Base-by-base conservation (phyloP, 371 early-diverging fungal species). In the Rhizopus sp. region DNA sequence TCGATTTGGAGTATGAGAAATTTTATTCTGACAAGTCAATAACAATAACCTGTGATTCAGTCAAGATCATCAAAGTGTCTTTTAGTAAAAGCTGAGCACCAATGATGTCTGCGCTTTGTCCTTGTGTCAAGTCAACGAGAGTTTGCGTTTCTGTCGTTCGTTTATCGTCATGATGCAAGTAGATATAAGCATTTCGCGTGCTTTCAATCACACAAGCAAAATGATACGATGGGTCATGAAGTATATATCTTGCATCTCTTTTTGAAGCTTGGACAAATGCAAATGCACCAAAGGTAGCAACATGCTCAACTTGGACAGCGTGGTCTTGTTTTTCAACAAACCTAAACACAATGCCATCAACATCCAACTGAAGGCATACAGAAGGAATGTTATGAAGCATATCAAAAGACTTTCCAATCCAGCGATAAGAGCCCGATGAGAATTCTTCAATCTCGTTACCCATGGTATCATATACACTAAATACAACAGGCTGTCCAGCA, bases 281-380 rank as follows among this genome's bases (percentile, higher is more conserved):
- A 53, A 94, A 72, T 0, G 93, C 93, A 50, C 85, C 76, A 58
- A 91, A 85, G 0, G 90, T 82, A 33, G 78, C 74, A 9, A 56
- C 56, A 60, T 92, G 94, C 15, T 64, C 38, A 5, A 68, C 39
- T 42, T 68, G 41, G 16, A 63, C 13, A 0, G 4, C 10, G 12
- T 39, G 15, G 23, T 57, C 38, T 46, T 50, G 51, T 51, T 60
- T 5, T 53, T 72, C 72, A 0, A 63, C 59, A 12, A 85, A 50
- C 6, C 60, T 35, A 45, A 82, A 92, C 1, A 90, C 81, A 0
- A 87, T 59, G 3, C 86, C 91, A 65, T 93, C 93, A 1, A 94
- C 88, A 65, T 92, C 92, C 39, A 81, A 75, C 51, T 85, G 83
- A 7, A 90, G 64, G 50, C 86, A 85, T 0, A 90, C 68, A 0